phyloP scores from a whole-genome alignment of 495 filamentous ascomycete genomes.

The Viridothelium virens region DNA sequence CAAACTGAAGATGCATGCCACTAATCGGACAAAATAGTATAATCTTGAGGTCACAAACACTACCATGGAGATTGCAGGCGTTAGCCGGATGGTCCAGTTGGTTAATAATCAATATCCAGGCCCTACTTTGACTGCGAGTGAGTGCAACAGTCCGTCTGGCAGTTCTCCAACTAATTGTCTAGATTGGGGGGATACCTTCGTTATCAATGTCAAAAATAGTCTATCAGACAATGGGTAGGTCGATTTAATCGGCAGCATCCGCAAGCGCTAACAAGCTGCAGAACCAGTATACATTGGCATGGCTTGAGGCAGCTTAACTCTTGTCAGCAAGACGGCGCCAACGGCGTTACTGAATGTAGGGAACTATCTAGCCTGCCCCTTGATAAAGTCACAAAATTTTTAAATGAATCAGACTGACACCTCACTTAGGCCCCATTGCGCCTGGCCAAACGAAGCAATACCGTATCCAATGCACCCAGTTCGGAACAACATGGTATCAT shows the following conservation, averaged over 20 bases:
- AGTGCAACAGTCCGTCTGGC: slow-evolving; percentile 10
- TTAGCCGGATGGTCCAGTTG: slow-evolving; percentile 11
- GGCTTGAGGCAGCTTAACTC: slow-evolving; percentile 33
- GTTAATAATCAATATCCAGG: slow-evolving; percentile 34
- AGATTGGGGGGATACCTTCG: slow-evolving; percentile 35
- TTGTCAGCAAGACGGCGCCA: slow-evolving; percentile 30
- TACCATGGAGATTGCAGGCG: slow-evolving; percentile 22
- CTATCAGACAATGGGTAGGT: slow-evolving; percentile 28
- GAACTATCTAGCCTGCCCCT: not conserved
- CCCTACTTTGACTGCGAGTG: slow-evolving; percentile 29
- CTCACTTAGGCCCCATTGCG: slow-evolving; percentile 30
- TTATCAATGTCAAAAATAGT: slow-evolving; percentile 32
- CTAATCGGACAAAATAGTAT: slow-evolving; percentile 7
- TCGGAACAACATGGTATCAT: slow-evolving; percentile 37
- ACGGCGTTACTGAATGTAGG: slow-evolving; percentile 34
- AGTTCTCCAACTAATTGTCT: not conserved
- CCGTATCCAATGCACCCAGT: slow-evolving; percentile 34
- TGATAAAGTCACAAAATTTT: not conserved
- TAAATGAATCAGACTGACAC: not conserved
- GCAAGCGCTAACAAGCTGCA: slow-evolving; percentile 12
- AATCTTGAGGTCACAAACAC: slow-evolving; percentile 19
- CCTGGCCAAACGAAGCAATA: slow-evolving; percentile 33
- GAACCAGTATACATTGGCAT: slow-evolving; percentile 37
- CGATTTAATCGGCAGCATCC: too few species aligned
- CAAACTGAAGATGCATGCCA: too few species aligned